Evolutionary conservation across 176 grass and related monocot genomes (phyloP), one percentile per base, ranked within the genome.

Genomic region (Carex pumila): DNA sequence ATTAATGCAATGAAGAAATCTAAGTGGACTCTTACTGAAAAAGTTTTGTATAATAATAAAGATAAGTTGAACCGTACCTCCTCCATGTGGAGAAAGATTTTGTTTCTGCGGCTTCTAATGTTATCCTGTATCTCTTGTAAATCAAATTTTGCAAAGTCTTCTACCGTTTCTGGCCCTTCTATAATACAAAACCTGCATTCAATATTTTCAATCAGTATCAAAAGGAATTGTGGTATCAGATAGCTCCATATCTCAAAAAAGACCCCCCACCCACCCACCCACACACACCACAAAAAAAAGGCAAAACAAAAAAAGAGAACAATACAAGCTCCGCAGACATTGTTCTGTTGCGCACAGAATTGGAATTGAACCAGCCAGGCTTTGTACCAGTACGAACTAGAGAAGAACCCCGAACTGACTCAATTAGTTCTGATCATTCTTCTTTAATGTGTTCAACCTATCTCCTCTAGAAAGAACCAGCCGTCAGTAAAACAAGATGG

Each of bases 21-120:
- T n/a, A 72, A 7, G 19, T 73, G 14, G 8, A 76, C 1, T 76
- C 49, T 21, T 55, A 50, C 49, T 34, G 25, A 56, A 56, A 14
- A 17, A 34, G 32, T 7, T 78, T 34, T 29, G 14, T 34, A 78
- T 34, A 52, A 62, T 12, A 75, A 37, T 86, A 71, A n/a, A 67
- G 37, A 84, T 49, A 69, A 81, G 47, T 58, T 60, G 64, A 85
- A 74, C 71, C 91, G 53, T 17, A 99, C 96, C 91, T 99, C 96
- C 83, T 99, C 96, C 96, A 99, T 99, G 73, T 95, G 96, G 77
- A 99, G 87, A 88, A 99, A 99, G 43, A 99, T 99, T 85, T 99
- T 99, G 84, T 99, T 99, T 81, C 96, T 85, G 12, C 96, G 91
- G 85, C 96, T 95, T 92, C 83, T 99, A 62, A 95, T 94, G 49